These are phyloP conservation scores for Oidium heveae DNA, from an alignment of 2,329 filamentous ascomycete genomes.

Conservation along the genomic window DNA sequence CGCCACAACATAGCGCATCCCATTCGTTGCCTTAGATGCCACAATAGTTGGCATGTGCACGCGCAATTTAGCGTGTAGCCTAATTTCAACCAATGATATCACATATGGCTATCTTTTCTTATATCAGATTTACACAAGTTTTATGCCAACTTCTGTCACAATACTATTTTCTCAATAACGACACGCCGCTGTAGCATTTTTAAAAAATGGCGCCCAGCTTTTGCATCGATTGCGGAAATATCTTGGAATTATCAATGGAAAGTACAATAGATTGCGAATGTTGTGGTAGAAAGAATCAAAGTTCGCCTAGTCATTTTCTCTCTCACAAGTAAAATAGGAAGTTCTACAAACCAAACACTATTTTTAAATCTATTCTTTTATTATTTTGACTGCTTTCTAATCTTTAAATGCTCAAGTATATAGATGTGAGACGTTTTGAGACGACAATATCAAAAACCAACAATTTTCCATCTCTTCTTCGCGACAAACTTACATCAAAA, in stretches of 20 bases:
- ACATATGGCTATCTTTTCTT: too few relatives aligned
- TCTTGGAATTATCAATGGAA: slow-evolving; percentile 13
- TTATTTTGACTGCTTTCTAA: not conserved
- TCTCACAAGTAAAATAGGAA: not conserved
- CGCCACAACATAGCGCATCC: too few relatives aligned
- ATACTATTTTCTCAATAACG: too few relatives aligned
- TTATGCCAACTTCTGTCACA: too few relatives aligned
- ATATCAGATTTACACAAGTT: too few relatives aligned
- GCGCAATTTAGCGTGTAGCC: too few relatives aligned
- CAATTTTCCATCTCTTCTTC: slow-evolving; percentile 44
- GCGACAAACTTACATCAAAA: slow-evolving; percentile 54
- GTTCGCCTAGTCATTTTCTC: slow-evolving; percentile 19
- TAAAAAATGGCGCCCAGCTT: not conserved
- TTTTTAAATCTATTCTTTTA: too few relatives aligned
- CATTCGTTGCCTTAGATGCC: too few relatives aligned
- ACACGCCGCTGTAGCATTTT: too few relatives aligned
- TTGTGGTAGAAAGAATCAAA: slow-evolving; percentile 66
- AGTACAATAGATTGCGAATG: slow-evolving; percentile 67
- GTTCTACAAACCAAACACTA: too few relatives aligned
- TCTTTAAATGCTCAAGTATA: not conserved
- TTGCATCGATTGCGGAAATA: slow-evolving; percentile 2
- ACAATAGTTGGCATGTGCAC: too few relatives aligned
- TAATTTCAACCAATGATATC: too few relatives aligned
- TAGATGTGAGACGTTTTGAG: not conserved
- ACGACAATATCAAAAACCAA: not conserved